These are phyloP conservation scores for Komagataella ulmi DNA, from an alignment of 805 yeast species.

Conservation along the genomic window DNA sequence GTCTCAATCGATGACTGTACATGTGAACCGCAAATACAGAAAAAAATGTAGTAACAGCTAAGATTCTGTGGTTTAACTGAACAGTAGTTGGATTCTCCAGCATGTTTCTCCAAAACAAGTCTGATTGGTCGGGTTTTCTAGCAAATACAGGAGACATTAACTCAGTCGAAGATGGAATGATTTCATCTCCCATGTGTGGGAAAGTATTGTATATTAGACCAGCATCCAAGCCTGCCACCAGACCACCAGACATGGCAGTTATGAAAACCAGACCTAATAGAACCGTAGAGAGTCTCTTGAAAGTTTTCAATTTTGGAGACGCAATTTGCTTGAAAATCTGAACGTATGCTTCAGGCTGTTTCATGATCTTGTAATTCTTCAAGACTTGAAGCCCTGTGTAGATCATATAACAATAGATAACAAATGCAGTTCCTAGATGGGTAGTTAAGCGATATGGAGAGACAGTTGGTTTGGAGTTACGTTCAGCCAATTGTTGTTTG, in stretches of 20 bases:
- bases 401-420: constrained; percentile 77
- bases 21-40: constrained; percentile 59
- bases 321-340: constrained; percentile 43
- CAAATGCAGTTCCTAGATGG: constrained; percentile 86
- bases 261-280: constrained; percentile 60
- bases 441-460: constrained; percentile 91
- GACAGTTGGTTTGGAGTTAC: constrained; percentile 93
- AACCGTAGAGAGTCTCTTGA: constrained; percentile 41
- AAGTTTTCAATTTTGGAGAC: constrained; percentile 42
- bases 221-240: constrained; percentile 97
- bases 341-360: constrained; percentile 46
- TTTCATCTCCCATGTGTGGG: constrained; percentile 86
- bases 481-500: constrained; percentile 58
- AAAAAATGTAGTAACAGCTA: constrained; percentile 73
- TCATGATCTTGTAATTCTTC: constrained; percentile 57
- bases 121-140: constrained; percentile 52
- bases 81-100: constrained; percentile 95
- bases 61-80: constrained; percentile 77
- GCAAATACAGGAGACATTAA: constrained; percentile 65
- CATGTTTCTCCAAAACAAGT: constrained; percentile 82
- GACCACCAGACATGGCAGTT: constrained; percentile 95
- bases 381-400: constrained; percentile 82
- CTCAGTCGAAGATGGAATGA: constrained; percentile 64
- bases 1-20: constrained; percentile 44
- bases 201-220: constrained; percentile 92